These are phyloP conservation scores for Pestalotiopsis fici DNA, from an alignment of 2,329 filamentous ascomycete species.

Conservation along the genomic window DNA sequence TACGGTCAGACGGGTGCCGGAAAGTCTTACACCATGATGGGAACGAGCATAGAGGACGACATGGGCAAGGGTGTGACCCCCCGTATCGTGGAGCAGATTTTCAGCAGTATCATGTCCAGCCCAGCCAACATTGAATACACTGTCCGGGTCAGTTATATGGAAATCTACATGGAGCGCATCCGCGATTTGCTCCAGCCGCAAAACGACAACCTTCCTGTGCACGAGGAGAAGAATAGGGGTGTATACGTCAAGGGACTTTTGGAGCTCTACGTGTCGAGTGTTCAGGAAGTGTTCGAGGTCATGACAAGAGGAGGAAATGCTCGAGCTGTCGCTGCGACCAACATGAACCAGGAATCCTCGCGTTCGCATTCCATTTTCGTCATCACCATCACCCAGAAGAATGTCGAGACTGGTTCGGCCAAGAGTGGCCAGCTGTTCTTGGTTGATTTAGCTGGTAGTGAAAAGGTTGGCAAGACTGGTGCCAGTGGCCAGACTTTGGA, in stretches of 20 bases:
- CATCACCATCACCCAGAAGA: conserved; percentile 96
- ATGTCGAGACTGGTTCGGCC: conserved; percentile 91
- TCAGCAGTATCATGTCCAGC: conserved; percentile 89
- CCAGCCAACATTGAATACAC: conserved; percentile 96
- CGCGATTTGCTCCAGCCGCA: conserved; percentile 88
- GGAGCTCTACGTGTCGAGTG: conserved; percentile 93
- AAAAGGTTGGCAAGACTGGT: conserved; percentile 98
- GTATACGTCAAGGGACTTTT: conserved; percentile 95
- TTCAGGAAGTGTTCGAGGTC: conserved; percentile 94
- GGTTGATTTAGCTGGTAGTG: conserved; percentile 96
- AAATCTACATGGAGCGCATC: conserved; percentile 99
- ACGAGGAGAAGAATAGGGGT: conserved; percentile 94
- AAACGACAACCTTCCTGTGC: conserved; percentile 95
- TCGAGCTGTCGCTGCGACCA: conserved; percentile 91
- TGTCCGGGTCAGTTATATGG: conserved; percentile 98
- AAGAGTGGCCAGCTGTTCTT: conserved; percentile 97
- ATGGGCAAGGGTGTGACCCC: conserved; percentile 91
- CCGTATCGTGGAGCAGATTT: conserved; percentile 96
- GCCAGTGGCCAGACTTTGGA: conserved; percentile 96
- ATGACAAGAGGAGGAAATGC: conserved; percentile 90
- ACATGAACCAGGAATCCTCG: conserved; percentile 99
- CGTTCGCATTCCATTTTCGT: conserved; percentile 98
- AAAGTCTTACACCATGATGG: conserved; percentile 99
- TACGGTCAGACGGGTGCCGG: conserved; percentile 98
- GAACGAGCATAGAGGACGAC: conserved; percentile 88